phyloP scores from a whole-genome alignment of 805 yeast genomes.

The Saccharomyces kudriavzevii region DNA sequence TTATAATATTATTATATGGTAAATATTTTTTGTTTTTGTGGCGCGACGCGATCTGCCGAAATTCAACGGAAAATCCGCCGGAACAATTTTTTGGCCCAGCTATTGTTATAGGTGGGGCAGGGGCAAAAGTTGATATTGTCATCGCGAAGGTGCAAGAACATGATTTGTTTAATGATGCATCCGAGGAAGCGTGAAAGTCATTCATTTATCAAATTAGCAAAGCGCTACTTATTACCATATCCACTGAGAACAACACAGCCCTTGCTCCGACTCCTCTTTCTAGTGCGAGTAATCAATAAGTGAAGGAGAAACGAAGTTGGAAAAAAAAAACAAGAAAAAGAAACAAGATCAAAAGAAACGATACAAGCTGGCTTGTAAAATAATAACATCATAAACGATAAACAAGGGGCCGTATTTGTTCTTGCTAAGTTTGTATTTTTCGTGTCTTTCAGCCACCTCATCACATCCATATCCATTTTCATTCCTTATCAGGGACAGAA shows the following conservation, averaged over 20 bases:
- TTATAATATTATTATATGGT: no score
- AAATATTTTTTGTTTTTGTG: neutral
- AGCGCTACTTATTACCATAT: neutral
- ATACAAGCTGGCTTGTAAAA: neutral
- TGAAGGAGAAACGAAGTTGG: neutral
- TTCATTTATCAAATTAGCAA: neutral
- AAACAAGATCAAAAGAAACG: neutral
- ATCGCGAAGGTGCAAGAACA: neutral
- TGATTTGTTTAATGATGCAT: neutral
- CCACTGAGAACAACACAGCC: neutral
- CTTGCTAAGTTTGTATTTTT: neutral
- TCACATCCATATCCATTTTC: neutral
- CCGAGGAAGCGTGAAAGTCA: neutral
- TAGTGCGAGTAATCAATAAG: neutral
- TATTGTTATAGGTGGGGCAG: neutral
- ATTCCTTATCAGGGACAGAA: neutral
- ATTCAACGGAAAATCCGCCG: neutral
- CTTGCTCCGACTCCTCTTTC: neutral
- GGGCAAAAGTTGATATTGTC: neutral
- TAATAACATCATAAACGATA: neutral
- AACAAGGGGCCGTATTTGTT: neutral
- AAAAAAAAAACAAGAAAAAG: neutral
- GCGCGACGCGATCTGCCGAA: neutral
- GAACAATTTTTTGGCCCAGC: neutral
- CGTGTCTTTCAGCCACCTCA: neutral